Percentiles rank a stretch among this genome's conserved stretches.
These are phyloP conservation scores for Mortierella polycephala DNA, from an alignment of 371 early-diverging fungal genomes.

Conservation along the genomic window DNA sequence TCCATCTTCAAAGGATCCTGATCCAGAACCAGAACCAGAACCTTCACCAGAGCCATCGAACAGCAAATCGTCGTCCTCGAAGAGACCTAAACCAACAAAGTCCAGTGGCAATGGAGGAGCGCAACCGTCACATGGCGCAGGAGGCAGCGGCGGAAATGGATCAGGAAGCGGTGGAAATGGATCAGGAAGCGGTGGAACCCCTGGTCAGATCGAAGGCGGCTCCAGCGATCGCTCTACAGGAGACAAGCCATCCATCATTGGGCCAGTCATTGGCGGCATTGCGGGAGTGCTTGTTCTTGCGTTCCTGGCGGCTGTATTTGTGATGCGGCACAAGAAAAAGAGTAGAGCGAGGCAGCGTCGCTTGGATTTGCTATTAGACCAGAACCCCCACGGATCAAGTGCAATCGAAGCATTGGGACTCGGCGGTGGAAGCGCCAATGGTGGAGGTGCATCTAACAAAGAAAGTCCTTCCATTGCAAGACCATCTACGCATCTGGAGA, in stretches of 20 bases:
- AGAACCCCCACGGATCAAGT: slow-evolving; percentile 18
- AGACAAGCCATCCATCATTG: slow-evolving; percentile 1
- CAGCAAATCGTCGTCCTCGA: not conserved
- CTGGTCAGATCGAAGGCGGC: not conserved
- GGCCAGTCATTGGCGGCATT: slow-evolving; percentile 38
- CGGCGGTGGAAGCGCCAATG: slow-evolving; percentile 9
- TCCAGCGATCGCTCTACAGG: not conserved
- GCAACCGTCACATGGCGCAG: no score
- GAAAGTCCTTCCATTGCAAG: slow-evolving; percentile 3
- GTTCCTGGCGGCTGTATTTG: slow-evolving; percentile 34
- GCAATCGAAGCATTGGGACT: slow-evolving; percentile 18
- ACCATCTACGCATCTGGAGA: slow-evolving; percentile 34
- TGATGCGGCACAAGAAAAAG: slow-evolving; percentile 35
- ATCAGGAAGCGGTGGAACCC: no score
- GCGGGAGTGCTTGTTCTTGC: slow-evolving; percentile 34
- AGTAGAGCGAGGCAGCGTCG: slow-evolving; percentile 19
- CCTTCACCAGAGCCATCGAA: not conserved
- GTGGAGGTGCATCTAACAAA: slow-evolving; percentile 10
- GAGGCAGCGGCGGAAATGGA: no score
- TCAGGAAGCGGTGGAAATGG: no score
- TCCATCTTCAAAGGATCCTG: not conserved
- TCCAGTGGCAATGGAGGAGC: not conserved
- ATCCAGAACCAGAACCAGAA: not conserved
- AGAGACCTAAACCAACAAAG: not conserved
- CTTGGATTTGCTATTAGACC: slow-evolving; percentile 35